These are phyloP conservation scores for Keqinozyma sinolaborantium DNA, from an alignment of 1,139 yeast species.

Conservation along the genomic window DNA sequence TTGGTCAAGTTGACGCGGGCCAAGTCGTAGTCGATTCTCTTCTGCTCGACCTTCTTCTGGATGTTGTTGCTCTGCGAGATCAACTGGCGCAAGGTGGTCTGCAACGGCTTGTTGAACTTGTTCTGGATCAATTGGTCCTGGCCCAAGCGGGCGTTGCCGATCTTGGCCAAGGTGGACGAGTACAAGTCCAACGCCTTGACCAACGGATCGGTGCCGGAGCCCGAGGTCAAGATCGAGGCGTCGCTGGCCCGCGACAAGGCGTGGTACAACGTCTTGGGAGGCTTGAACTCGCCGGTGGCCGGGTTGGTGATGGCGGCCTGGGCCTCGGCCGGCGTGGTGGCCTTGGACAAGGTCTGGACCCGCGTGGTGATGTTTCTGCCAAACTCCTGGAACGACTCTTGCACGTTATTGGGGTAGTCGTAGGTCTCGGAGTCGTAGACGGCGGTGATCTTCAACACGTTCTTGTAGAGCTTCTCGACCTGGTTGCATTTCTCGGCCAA, in stretches of 20 bases:
- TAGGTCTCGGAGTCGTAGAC: slow-evolving; percentile 75
- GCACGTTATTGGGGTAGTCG: slow-evolving; percentile 79
- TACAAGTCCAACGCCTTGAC: slow-evolving; percentile 42
- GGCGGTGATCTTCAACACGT: slow-evolving; percentile 67
- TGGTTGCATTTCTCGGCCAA: slow-evolving; percentile 75
- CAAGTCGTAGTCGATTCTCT: slow-evolving; percentile 76
- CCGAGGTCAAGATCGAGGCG: slow-evolving; percentile 46
- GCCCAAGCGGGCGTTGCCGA: slow-evolving; percentile 80
- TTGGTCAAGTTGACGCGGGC: slow-evolving; percentile 65
- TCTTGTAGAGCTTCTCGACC: slow-evolving; percentile 67
- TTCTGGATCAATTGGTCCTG: slow-evolving; percentile 74
- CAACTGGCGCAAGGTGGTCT: slow-evolving; percentile 60
- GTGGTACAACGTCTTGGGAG: slow-evolving; percentile 83
- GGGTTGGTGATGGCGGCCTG: slow-evolving; percentile 68
- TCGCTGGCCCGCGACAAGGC: slow-evolving; percentile 78
- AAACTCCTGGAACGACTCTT: slow-evolving; percentile 72
- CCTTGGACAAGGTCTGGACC: slow-evolving; percentile 67
- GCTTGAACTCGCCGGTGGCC: slow-evolving; percentile 48
- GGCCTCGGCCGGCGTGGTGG: slow-evolving; percentile 78
- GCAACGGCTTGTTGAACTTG: slow-evolving; percentile 68
- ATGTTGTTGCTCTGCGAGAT: slow-evolving; percentile 67
- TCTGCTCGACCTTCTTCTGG: slow-evolving; percentile 74
- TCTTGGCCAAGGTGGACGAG: slow-evolving; percentile 49
- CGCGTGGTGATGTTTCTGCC: slow-evolving; percentile 66
- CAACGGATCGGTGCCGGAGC: slow-evolving; percentile 47